phyloP scores from a whole-genome alignment of 345 rosid species.

The Euclidium syriacum region DNA sequence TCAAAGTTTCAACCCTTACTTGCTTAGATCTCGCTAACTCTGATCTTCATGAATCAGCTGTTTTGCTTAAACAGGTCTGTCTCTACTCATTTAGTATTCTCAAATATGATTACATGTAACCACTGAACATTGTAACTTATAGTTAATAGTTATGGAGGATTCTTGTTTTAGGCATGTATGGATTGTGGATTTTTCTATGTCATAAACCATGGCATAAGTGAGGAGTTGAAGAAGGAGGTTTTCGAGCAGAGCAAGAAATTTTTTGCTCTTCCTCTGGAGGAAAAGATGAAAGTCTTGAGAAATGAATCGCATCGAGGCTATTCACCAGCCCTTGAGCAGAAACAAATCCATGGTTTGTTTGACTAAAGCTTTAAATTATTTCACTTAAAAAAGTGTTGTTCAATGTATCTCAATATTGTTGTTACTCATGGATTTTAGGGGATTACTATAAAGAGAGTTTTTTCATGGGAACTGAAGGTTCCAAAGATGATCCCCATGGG shows the following conservation, averaged over 20 bases:
- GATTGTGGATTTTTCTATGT: slow-evolving; percentile 76
- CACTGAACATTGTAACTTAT: background rate
- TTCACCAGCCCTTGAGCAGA: slow-evolving; percentile 57
- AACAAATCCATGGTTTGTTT: background rate
- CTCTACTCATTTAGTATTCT: background rate
- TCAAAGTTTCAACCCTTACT: background rate
- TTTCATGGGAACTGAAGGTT: slow-evolving; percentile 58
- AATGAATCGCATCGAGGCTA: slow-evolving; percentile 65
- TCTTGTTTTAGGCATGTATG: slow-evolving; percentile 51
- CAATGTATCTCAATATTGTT: background rate
- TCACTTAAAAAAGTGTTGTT: background rate
- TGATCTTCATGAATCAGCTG: background rate
- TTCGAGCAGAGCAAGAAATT: slow-evolving; percentile 51
- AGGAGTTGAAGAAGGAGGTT: slow-evolving; percentile 61
- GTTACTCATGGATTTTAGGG: slow-evolving; percentile 31
- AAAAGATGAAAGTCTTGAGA: slow-evolving; percentile 55
- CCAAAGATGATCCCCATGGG: slow-evolving; percentile 46
- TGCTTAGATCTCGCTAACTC: background rate
- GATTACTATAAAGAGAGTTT: slow-evolving; percentile 80
- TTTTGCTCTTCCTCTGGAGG: slow-evolving; percentile 43
- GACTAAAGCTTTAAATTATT: too few species aligned
- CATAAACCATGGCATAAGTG: slow-evolving; percentile 61
- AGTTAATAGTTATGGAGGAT: background rate
- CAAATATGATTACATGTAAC: background rate
- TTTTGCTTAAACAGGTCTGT: background rate